Base-by-base conservation (phyloP, 495 filamentous ascomycete species). In the Xylona heveae region DNA sequence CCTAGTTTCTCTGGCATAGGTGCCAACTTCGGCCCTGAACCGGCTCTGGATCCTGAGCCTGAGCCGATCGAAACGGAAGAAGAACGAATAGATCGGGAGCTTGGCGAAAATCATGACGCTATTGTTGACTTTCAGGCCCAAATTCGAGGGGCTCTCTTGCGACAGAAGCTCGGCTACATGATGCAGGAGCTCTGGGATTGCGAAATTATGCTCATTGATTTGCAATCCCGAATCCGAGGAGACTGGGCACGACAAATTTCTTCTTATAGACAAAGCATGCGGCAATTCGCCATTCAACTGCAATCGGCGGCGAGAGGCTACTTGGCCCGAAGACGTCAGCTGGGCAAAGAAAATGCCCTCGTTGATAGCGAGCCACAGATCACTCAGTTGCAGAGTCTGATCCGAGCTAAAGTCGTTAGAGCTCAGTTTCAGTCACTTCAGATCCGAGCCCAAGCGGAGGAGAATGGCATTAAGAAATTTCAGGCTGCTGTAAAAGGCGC, bases 1-100 rank as follows among this genome's bases (percentile, higher is more conserved):
- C 90, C 90, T 26, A 92, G 80, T 52, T 99, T 99, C 55, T 74
- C 79, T 35, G 85, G 84, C 32, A 94, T 99, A 76, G 76, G 83
- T 19, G 88, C 81, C 35, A 80, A 80, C 43, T 94, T 99, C 53
- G 83, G 79, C 14, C 76, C 83, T n/a, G 78, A 82, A 42, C 62
- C 60, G 2, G 70, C 74, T 25, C 66, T 66, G 0, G 61, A 54
- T 35, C 57, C 57, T 2, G 47, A 61, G 37, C 65, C 59, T 1
- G 55, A 62, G 40, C 79, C 79, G 0, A 66, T 73, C 18, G 84
- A 93, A 47, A 75, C 75, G 1, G 84, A 93, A 44, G 78, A 95
- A 40, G 82, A 93, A 38, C 64, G 84, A 23, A 78, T 93, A 30
- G 66, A 85, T 34, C 63, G 85, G 28, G 80, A 94, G 46, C 52